Evolutionary conservation across 768 basidiomycete genomes (phyloP).

Genomic region (Naganishia onofrii): DNA sequence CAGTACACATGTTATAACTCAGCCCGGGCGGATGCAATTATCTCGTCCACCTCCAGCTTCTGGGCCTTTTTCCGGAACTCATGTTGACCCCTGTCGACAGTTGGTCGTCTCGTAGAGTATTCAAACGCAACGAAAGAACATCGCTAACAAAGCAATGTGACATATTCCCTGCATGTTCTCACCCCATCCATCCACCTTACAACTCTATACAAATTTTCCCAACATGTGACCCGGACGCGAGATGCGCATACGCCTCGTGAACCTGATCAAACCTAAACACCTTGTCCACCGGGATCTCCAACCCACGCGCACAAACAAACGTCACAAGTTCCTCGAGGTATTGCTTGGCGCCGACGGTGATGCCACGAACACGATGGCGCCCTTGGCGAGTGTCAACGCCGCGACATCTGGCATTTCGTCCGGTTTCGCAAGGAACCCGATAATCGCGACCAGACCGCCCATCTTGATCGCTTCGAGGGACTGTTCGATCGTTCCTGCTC

Average conservation of each 20-base stretch:
- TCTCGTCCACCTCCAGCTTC: too few relatives aligned
- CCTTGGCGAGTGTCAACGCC: background rate
- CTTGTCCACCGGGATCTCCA: constrained; percentile 21
- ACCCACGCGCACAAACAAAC: background rate
- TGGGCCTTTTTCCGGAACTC: too few relatives aligned
- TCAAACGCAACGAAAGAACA: too few relatives aligned
- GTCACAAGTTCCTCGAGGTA: constrained; percentile 10
- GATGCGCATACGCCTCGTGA: constrained; percentile 1
- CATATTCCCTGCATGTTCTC: too few relatives aligned
- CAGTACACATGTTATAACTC: too few relatives aligned
- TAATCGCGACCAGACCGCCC: background rate
- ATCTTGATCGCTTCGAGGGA: background rate
- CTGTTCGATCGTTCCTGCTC: background rate
- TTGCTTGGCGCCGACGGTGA: constrained; percentile 9
- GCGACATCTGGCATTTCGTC: background rate
- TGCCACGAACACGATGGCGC: constrained; percentile 5
- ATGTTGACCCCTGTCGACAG: too few relatives aligned
- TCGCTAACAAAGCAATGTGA: too few relatives aligned
- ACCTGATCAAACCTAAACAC: constrained; percentile 14
- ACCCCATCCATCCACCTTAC: too few relatives aligned
- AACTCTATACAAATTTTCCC: constrained; percentile 14
- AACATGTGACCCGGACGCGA: background rate
- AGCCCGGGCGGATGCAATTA: too few relatives aligned
- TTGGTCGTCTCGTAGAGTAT: too few relatives aligned
- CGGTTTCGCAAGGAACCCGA: background rate